These are phyloP conservation scores for Cyberlindnera galapagoensis DNA, from an alignment of 805 yeast genomes.

Conservation along the genomic window DNA sequence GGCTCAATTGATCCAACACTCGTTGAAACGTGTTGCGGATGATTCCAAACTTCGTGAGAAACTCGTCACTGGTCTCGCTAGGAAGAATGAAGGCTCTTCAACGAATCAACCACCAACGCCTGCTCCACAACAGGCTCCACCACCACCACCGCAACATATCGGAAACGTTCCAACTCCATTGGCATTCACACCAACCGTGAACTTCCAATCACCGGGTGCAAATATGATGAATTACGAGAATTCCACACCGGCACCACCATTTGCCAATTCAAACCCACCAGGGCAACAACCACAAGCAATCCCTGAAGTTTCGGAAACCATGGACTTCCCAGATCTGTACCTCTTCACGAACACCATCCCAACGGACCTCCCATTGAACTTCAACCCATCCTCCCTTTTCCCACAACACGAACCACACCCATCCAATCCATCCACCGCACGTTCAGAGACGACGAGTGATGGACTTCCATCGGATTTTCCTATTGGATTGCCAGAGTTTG, in stretches of 20 bases:
- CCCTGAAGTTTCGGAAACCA: slow-evolving; percentile 2
- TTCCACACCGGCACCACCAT: slow-evolving; percentile 3
- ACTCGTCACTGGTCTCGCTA: slow-evolving; percentile 13
- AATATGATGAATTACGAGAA: neutral
- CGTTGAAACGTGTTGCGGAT: slow-evolving; percentile 38
- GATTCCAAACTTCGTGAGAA: slow-evolving; percentile 25
- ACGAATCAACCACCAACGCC: slow-evolving; percentile 13
- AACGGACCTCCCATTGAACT: slow-evolving; percentile 10
- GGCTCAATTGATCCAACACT: slow-evolving; percentile 42
- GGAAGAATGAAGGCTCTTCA: slow-evolving; percentile 10
- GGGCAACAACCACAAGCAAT: slow-evolving; percentile 1
- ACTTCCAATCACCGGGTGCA: slow-evolving; percentile 1
- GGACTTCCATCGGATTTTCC: slow-evolving; percentile 18
- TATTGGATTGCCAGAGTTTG: slow-evolving; percentile 22
- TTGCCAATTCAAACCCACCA: slow-evolving; percentile 2
- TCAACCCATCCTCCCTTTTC: slow-evolving; percentile 24
- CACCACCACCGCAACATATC: slow-evolving; percentile 7
- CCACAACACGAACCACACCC: slow-evolving; percentile 9
- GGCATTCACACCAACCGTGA: slow-evolving; percentile 2
- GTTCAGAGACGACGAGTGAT: slow-evolving; percentile 16
- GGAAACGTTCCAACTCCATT: slow-evolving; percentile 4
- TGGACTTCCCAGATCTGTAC: slow-evolving; percentile 25
- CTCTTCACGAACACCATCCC: slow-evolving; percentile 23
- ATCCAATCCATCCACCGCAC: slow-evolving; percentile 8
- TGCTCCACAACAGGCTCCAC: slow-evolving; percentile 4